Evolutionary conservation across 768 basidiomycete genomes (phyloP), one percentile per base, ranked within the genome.

Genomic region (Kwoniella europaea): DNA sequence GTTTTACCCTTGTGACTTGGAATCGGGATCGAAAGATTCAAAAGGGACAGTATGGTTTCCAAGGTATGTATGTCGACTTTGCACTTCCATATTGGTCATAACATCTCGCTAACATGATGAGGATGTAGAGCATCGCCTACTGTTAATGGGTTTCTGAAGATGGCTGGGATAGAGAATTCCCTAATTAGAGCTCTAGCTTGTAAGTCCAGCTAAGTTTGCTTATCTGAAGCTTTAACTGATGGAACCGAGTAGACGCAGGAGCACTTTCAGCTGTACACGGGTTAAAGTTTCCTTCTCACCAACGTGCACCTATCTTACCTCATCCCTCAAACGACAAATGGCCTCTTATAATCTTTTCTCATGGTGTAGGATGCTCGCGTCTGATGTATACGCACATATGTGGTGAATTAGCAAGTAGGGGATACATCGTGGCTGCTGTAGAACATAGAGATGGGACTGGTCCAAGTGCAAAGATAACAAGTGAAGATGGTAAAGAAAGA

Each of bases 361-460:
- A 93, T 84, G 92, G 92, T n/a, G 87, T 93, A 35, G 89, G 88
- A 35, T 91, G 91, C 7, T 88, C 86, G 60, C 85, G 88, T 41
- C 91, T 89, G 0, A 87, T 88, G 1, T 92, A 92, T 75, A 90
- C 63, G 71, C 90, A 91, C 78, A 77, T 90, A 56, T 92, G 92
- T 77, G 86, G 87, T 4, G 86, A 88, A 50, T 80, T 93, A n/a
- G 92, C 92, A 4, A 88, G 90, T 3, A 86, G 90, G 42, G 93
- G 93, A 2, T 89, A 87, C 67, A 88, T 93, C 6, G 91, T 94
- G 4, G 86, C 92, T 62, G 90, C 91, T 12, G 79, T 93, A 20
- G 91, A 93, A 78, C 92, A 93, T 79, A 86, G 90, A 6, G 92
- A 94, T 79, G 92, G 92, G 1, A 90, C 90, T 3, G 89, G 87